Percentiles rank a stretch among this genome's conserved stretches.
Evolutionary conservation across 2,329 filamentous ascomycete species (phyloP).

Genomic region (Penicillium sp.): DNA sequence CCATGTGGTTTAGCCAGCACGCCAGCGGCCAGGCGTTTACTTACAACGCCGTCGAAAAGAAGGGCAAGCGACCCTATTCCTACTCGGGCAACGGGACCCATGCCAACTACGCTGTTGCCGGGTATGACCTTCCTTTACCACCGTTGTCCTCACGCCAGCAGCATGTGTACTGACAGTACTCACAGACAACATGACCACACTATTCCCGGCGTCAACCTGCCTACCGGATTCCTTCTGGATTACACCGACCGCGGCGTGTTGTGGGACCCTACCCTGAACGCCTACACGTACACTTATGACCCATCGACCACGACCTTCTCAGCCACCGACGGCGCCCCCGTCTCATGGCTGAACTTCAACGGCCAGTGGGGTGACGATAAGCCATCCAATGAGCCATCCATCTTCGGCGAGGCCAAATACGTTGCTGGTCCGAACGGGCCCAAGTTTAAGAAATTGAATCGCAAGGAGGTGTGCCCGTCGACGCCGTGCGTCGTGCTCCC

Average conservation of each 20-base stretch:
- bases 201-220: slow-evolving; percentile 60
- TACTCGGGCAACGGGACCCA: slow-evolving; percentile 62
- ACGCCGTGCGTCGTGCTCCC: slow-evolving; percentile 46
- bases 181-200: slow-evolving; percentile 59
- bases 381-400: slow-evolving; percentile 51
- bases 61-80: slow-evolving; percentile 52
- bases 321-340: slow-evolving; percentile 46
- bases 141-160: neutral
- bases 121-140: slow-evolving; percentile 27
- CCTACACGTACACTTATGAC: slow-evolving; percentile 58
- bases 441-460: slow-evolving; percentile 56
- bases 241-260: slow-evolving; percentile 54
- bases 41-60: slow-evolving; percentile 56
- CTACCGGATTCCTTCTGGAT: slow-evolving; percentile 53
- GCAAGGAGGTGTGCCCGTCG: slow-evolving; percentile 57
- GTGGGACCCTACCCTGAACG: slow-evolving; percentile 59
- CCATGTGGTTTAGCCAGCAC: slow-evolving; percentile 64
- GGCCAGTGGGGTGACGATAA: slow-evolving; percentile 63
- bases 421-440: slow-evolving; percentile 60
- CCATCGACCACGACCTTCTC: slow-evolving; percentile 43
- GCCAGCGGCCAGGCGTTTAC: slow-evolving; percentile 61
- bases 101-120: slow-evolving; percentile 61
- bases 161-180: neutral
- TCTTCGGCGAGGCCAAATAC: slow-evolving; percentile 57
- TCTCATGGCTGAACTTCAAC: slow-evolving; percentile 55